phyloP scores from a whole-genome alignment of 345 rosid species.

The Geranium brycei region DNA sequence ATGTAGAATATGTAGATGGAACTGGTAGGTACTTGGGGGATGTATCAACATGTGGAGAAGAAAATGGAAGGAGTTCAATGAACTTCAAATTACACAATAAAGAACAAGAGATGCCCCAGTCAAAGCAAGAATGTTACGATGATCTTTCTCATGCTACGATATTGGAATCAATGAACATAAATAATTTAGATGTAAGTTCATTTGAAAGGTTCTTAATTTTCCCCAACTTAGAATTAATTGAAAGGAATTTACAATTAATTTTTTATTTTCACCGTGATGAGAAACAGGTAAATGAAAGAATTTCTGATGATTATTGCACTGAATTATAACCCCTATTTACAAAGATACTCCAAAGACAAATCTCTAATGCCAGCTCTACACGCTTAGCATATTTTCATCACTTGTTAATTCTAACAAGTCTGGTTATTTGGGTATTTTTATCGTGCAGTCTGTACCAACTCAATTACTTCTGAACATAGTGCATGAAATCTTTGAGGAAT shows the following conservation, averaged over 20 bases:
- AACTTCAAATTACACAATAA: conserved; percentile 11
- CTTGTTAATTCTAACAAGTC: background rate
- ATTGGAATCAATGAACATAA: conserved; percentile 49
- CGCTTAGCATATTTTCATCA: too few species aligned
- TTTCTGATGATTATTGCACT: too few species aligned
- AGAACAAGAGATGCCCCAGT: conserved; percentile 26
- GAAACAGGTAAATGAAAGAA: too few species aligned
- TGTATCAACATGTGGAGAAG: conserved; percentile 4
- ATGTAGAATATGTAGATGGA: conserved; percentile 16
- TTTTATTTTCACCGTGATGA: background rate
- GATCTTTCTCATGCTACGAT: conserved; percentile 48
- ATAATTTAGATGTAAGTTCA: conserved; percentile 52
- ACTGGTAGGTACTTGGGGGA: background rate
- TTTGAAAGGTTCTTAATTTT: conserved; percentile 4
- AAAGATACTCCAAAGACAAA: too few species aligned
- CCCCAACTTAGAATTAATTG: conserved; percentile 3
- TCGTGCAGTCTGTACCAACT: conserved; percentile 58
- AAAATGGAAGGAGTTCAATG: background rate
- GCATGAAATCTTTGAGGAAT: conserved; percentile 57
- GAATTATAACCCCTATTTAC: too few species aligned
- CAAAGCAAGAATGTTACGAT: conserved; percentile 32
- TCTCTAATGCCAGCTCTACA: too few species aligned
- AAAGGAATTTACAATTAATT: too few species aligned
- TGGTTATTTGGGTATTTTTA: conserved; percentile 5
- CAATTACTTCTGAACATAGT: conserved; percentile 49